Evolutionary conservation across 176 grass and related monocot genomes (phyloP).

Genomic region (Luzula sylvatica): DNA sequence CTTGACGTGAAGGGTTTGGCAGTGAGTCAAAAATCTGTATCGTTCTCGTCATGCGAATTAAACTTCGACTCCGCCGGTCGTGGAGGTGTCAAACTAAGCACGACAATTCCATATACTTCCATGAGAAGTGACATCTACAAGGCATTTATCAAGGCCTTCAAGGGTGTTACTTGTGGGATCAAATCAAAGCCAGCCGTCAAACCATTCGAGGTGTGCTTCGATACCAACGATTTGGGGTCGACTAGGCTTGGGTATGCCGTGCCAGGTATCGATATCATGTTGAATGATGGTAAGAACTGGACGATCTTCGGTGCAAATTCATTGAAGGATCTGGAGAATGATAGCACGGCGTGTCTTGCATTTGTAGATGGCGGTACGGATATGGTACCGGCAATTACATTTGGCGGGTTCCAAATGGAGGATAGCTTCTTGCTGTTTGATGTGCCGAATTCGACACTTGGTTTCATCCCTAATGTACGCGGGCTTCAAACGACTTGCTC

Average conservation of each 20-base stretch:
- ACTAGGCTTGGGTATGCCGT: constrained; percentile 24
- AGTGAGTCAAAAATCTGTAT: constrained; percentile 16
- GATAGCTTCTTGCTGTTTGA: constrained; percentile 48
- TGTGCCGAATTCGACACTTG: constrained; percentile 19
- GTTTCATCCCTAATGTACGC: constrained; percentile 25
- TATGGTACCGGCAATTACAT: constrained; percentile 17
- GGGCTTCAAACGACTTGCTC: constrained; percentile 20
- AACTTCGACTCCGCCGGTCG: constrained; percentile 14
- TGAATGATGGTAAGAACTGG: constrained; percentile 37
- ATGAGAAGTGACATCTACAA: constrained; percentile 35
- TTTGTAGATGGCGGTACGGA: constrained; percentile 25
- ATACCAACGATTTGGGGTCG: constrained; percentile 18
- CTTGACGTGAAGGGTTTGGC: constrained; percentile 23
- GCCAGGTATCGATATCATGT: constrained; percentile 27
- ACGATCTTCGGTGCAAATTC: constrained; percentile 34
- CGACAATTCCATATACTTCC: constrained; percentile 22
- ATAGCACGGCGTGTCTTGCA: constrained; percentile 30
- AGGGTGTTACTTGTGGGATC: constrained; percentile 7
- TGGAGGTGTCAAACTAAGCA: constrained; percentile 49
- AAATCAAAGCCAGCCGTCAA: constrained; percentile 8
- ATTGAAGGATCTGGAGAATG: background rate
- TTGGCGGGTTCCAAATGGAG: constrained; percentile 47
- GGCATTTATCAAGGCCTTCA: constrained; percentile 25
- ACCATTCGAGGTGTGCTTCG: constrained; percentile 42
- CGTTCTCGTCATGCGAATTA: constrained; percentile 7